A percentile compares a stretch with the other conserved stretches of the same genome.
phyloP scores from a whole-genome alignment of 2,329 filamentous ascomycete species.

The Phyllosticta citribraziliensis region DNA sequence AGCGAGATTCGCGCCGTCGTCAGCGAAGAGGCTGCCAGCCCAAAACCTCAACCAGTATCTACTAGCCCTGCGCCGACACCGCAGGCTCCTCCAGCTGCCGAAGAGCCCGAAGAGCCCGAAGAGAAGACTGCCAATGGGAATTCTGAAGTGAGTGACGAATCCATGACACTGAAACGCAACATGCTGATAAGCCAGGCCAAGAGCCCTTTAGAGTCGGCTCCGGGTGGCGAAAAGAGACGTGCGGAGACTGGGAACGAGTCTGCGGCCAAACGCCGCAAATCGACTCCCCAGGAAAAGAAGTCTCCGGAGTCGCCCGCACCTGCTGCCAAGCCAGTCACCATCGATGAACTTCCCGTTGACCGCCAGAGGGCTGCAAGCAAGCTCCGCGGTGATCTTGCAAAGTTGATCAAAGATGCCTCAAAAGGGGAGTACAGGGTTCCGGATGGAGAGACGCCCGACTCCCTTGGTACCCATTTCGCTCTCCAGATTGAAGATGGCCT shows the following conservation, averaged over 20 bases:
- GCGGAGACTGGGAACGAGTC: constrained; percentile 21
- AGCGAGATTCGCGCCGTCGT: constrained; percentile 50
- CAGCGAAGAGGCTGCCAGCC: constrained; percentile 28
- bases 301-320: constrained; percentile 11
- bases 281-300: constrained; percentile 20
- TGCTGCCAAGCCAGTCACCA: constrained; percentile 16
- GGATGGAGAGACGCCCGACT: constrained; percentile 53
- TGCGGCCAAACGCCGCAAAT: constrained; percentile 28
- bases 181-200: neutral
- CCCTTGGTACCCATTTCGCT: constrained; percentile 59
- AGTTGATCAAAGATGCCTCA: constrained; percentile 55
- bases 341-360: constrained; percentile 44
- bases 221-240: constrained; percentile 26
- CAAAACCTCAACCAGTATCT: constrained; percentile 14
- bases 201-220: neutral
- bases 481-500: constrained; percentile 69
- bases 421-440: constrained; percentile 49
- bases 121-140: constrained; percentile 10
- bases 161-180: neutral
- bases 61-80: constrained; percentile 11
- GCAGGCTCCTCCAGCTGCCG: constrained; percentile 5
- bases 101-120: constrained; percentile 13
- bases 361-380: constrained; percentile 62
- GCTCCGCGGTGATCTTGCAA: constrained; percentile 58
- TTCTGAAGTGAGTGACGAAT: neutral